Evolutionary conservation across 805 yeast species (phyloP).

Genomic region (Candida ponderosae): DNA sequence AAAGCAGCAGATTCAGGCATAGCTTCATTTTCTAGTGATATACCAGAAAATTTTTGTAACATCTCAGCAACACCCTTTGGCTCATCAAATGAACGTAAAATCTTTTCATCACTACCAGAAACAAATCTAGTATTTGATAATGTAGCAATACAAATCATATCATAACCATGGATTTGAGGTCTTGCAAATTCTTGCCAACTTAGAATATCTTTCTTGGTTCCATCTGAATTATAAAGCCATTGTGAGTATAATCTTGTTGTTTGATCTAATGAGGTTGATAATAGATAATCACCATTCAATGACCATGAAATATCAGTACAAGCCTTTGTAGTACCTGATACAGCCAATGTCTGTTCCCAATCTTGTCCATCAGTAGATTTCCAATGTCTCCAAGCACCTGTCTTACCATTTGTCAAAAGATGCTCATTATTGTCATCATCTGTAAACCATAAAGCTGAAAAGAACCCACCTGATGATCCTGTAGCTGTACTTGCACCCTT

Average conservation of each 20-base stretch:
- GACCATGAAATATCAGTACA: slow-evolving; percentile 81
- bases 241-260: slow-evolving; percentile 80
- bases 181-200: slow-evolving; percentile 91
- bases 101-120: slow-evolving; percentile 95
- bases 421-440: slow-evolving; percentile 30
- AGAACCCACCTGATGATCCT: slow-evolving; percentile 79
- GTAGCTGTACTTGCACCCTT: slow-evolving; percentile 99
- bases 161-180: slow-evolving; percentile 98
- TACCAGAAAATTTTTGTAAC: slow-evolving; percentile 45
- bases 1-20: slow-evolving; percentile 82
- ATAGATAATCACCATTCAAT: slow-evolving; percentile 51
- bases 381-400: slow-evolving; percentile 92
- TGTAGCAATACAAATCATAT: slow-evolving; percentile 75
- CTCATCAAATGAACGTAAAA: slow-evolving; percentile 79
- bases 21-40: slow-evolving; percentile 22
- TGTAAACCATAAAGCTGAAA: slow-evolving; percentile 65
- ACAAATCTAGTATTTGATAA: slow-evolving; percentile 59
- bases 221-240: slow-evolving; percentile 35
- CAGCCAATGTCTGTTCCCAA: slow-evolving; percentile 44
- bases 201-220: slow-evolving; percentile 17
- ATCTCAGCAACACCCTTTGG: slow-evolving; percentile 71
- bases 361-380: slow-evolving; percentile 22
- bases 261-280: slow-evolving; percentile 84
- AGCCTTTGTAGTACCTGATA: slow-evolving; percentile 70
- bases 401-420: slow-evolving; percentile 77